phyloP scores from a whole-genome alignment of 2,329 filamentous ascomycete genomes.

The Mycosphaerella arachidis region DNA sequence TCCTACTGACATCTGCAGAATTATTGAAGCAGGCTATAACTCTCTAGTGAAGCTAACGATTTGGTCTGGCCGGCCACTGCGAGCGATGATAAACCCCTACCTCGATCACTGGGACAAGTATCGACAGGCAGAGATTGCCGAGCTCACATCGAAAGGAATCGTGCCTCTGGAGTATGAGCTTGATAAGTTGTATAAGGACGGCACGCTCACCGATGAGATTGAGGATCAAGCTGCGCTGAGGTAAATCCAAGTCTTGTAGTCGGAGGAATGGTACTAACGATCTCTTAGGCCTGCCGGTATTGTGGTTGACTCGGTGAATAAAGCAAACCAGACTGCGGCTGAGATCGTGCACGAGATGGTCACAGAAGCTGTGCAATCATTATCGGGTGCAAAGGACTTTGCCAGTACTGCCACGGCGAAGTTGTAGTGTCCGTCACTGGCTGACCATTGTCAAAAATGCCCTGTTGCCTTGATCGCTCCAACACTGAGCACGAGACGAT shows the following conservation, averaged over 20 bases:
- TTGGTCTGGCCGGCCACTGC: conserved; percentile 90
- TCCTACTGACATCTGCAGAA: conserved; percentile 51
- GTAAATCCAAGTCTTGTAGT: conserved; percentile 37
- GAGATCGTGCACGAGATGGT: conserved; percentile 18
- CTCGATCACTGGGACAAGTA: conserved; percentile 94
- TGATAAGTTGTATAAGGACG: conserved; percentile 59
- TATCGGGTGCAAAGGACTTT: background rate
- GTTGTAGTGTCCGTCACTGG: background rate
- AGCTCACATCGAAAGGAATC: conserved; percentile 78
- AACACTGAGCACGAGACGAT: background rate
- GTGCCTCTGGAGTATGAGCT: conserved; percentile 92
- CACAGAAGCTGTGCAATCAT: background rate
- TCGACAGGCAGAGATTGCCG: conserved; percentile 80
- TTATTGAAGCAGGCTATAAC: conserved; percentile 82
- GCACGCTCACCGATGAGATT: conserved; percentile 21
- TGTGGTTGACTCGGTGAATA: conserved; percentile 19
- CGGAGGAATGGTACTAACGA: background rate
- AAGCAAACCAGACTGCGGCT: conserved; percentile 17
- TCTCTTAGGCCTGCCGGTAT: conserved; percentile 12
- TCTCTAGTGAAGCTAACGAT: conserved; percentile 95
- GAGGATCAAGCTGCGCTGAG: conserved; percentile 36
- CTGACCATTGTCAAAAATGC: background rate
- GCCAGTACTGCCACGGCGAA: background rate
- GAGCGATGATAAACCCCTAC: conserved; percentile 87
- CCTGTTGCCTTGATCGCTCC: background rate